Conservation (phyloP, 495 filamentous ascomycete species). For the Articulospora tetracladia region DNA sequence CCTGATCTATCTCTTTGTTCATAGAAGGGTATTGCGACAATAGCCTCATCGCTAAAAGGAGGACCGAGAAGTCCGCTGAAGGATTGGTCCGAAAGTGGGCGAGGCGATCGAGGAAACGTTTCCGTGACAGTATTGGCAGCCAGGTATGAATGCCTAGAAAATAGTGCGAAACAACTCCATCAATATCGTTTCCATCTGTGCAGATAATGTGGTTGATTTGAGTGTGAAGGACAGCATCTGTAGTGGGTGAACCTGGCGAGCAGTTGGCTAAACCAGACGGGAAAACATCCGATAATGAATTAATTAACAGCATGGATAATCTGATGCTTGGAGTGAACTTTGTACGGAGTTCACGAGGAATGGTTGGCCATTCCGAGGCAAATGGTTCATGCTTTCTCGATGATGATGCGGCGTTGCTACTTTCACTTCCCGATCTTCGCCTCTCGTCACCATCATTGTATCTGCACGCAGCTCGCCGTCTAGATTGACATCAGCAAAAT, state of each 20-base stretch:
- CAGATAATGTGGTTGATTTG: constrained; percentile 31
- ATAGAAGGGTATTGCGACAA: constrained; percentile 24
- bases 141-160: constrained; percentile 34
- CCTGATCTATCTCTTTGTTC: constrained; percentile 14
- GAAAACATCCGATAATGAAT: constrained; percentile 12
- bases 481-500: constrained; percentile 2
- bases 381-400: background rate
- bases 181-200: constrained; percentile 27
- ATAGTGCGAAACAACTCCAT: constrained; percentile 33
- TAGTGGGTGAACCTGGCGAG: background rate
- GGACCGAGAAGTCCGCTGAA: constrained; percentile 29
- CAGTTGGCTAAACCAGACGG: background rate
- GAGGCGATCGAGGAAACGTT: constrained; percentile 27
- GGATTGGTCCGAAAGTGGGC: constrained; percentile 17
- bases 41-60: constrained; percentile 35
- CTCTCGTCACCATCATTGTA: constrained; percentile 13
- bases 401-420: background rate
- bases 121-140: constrained; percentile 34
- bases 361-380: constrained; percentile 11
- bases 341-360: constrained; percentile 5
- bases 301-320: constrained; percentile 16
- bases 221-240: constrained; percentile 15
- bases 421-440: background rate
- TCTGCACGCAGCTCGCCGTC: constrained; percentile 14
- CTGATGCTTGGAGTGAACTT: constrained; percentile 8